Evolutionary conservation across 306 rosid genomes (phyloP).

Genomic region (Vicia sativa): DNA sequence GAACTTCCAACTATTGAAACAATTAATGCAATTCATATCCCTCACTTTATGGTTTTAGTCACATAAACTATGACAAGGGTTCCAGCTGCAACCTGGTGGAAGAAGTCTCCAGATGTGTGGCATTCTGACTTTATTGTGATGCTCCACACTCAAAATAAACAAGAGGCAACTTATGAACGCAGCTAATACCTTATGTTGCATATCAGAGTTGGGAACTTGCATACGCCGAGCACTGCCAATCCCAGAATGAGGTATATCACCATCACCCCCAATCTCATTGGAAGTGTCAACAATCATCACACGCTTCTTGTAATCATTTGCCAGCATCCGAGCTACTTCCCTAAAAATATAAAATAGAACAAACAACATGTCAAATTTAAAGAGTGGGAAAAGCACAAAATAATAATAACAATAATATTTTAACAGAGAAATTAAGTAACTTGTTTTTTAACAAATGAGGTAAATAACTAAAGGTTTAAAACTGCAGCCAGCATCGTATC

Average conservation of each 20-base stretch:
- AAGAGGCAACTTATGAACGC: constrained; percentile 7
- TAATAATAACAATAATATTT: neutral
- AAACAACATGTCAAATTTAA: constrained; percentile 21
- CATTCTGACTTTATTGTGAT: neutral
- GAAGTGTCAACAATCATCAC: constrained; percentile 99
- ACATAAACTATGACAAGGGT: neutral
- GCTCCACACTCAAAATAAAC: constrained; percentile 30
- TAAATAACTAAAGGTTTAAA: neutral
- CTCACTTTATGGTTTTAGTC: constrained; percentile 6
- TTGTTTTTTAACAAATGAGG: no score
- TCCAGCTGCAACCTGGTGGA: neutral
- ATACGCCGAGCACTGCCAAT: constrained; percentile 94
- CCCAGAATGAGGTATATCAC: constrained; percentile 95
- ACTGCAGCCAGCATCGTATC: neutral
- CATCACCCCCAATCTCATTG: constrained; percentile 98
- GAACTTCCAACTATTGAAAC: constrained; percentile 9
- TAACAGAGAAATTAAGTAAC: no score
- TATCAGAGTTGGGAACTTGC: constrained; percentile 90
- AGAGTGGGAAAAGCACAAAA: neutral
- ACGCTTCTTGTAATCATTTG: constrained; percentile 89
- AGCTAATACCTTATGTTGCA: constrained; percentile 78
- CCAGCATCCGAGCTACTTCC: constrained; percentile 92
- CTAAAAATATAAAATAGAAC: constrained; percentile 47
- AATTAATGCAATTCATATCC: constrained; percentile 13
- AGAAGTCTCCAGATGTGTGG: neutral